Conservation (phyloP, 164 flowering plant genomes). For the Piper longum region DNA sequence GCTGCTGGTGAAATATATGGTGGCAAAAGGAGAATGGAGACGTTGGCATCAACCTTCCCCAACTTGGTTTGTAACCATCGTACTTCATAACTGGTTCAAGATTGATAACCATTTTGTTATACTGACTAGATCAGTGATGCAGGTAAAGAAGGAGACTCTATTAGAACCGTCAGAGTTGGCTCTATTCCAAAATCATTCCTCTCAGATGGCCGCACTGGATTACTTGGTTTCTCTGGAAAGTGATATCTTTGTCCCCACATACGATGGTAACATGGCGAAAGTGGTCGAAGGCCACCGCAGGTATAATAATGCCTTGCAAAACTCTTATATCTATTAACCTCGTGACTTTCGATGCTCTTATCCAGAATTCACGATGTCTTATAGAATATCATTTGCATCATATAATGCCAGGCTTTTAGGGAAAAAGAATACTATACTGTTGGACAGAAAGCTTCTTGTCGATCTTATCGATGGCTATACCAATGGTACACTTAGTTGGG, state of each 20-base stretch:
- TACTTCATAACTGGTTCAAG: not conserved
- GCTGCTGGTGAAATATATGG: constrained; percentile 91
- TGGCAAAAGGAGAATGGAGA: constrained; percentile 60
- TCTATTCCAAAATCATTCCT: constrained; percentile 83
- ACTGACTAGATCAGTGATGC: constrained; percentile 3
- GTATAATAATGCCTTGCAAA: constrained; percentile 16
- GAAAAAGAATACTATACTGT: constrained; percentile 54
- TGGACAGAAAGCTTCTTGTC: constrained; percentile 61
- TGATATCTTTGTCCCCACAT: constrained; percentile 90
- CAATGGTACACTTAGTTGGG: constrained; percentile 47
- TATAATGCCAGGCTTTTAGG: constrained; percentile 47
- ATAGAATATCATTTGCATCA: too few species aligned
- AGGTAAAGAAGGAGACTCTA: constrained; percentile 90
- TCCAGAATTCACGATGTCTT: too few species aligned
- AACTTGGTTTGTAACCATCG: constrained; percentile 45
- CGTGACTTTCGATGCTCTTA: not conserved
- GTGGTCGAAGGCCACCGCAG: constrained; percentile 99
- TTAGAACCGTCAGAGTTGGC: constrained; percentile 66
- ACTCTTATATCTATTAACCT: not conserved
- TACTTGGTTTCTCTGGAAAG: constrained; percentile 90
- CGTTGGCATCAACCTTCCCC: constrained; percentile 51
- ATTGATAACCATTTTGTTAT: too few species aligned
- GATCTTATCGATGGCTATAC: constrained; percentile 58
- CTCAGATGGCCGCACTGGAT: constrained; percentile 96
- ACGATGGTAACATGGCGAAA: constrained; percentile 97